Percentiles rank a stretch among this genome's conserved stretches.
These are phyloP conservation scores for Aethionema arabicum DNA, from an alignment of 345 rosid genomes.

Conservation along the genomic window DNA sequence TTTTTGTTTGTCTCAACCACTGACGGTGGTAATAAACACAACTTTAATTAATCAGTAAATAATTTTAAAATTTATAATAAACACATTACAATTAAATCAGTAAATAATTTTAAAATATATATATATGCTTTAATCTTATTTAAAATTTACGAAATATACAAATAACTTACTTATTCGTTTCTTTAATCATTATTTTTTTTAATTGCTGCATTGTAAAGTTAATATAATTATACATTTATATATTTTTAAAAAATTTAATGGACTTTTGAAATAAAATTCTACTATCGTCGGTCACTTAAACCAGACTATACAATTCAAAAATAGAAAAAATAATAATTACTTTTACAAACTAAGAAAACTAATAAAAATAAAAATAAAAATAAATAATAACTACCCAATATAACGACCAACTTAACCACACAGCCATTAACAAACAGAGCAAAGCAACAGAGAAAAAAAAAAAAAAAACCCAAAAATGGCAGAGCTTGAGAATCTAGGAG, in stretches of 20 bases:
- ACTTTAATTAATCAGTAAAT: slow-evolving; percentile 9
- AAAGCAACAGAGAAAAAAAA: slow-evolving; percentile 8
- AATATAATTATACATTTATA: no score
- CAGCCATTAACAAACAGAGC: slow-evolving; percentile 32
- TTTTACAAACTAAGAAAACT: not conserved
- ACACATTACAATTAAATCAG: slow-evolving; percentile 29
- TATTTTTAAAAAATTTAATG: no score
- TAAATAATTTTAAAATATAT: no score
- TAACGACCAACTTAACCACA: slow-evolving; percentile 43
- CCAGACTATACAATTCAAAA: no score
- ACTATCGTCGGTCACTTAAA: no score
- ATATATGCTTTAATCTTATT: no score
- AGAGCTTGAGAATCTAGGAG: slow-evolving; percentile 59
- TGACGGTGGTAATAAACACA: slow-evolving; percentile 23
- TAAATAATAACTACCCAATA: slow-evolving; percentile 33
- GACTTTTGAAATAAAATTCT: no score
- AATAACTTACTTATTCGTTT: no score
- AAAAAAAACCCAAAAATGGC: slow-evolving; percentile 44
- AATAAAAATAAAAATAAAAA: slow-evolving; percentile 1
- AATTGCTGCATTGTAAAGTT: no score
- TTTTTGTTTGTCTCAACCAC: slow-evolving; percentile 23
- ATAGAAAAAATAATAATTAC: not conserved
- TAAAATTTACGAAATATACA: no score
- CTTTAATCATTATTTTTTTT: no score
- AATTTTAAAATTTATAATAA: slow-evolving; percentile 18